Conservation (phyloP, 306 rosid genomes). For the Ammopiptanthus mongolicus region DNA sequence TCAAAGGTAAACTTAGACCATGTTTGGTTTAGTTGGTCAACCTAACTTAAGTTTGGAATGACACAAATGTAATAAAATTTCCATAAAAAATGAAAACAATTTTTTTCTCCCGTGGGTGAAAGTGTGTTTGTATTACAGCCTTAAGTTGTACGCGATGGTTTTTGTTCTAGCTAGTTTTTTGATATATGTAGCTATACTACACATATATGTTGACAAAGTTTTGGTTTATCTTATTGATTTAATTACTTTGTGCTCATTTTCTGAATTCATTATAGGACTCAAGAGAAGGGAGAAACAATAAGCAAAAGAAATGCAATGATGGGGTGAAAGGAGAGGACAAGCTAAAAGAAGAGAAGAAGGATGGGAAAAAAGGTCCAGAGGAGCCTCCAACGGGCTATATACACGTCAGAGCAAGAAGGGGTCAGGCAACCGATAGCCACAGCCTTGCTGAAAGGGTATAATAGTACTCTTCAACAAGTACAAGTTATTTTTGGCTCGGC, state of each 20-base stretch:
- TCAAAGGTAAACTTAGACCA: constrained; percentile 40
- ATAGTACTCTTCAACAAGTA: neutral
- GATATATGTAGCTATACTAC: neutral
- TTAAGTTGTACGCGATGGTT: too few species aligned
- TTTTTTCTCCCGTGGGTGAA: too few species aligned
- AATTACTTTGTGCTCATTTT: neutral
- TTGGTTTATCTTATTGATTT: constrained; percentile 1
- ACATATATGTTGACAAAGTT: neutral
- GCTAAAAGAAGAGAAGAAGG: constrained; percentile 29
- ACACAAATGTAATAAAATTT: too few species aligned
- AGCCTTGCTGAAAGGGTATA: constrained; percentile 98
- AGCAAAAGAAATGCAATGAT: constrained; percentile 45
- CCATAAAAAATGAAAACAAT: too few species aligned
- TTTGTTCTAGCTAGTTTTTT: too few species aligned
- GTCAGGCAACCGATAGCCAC: constrained; percentile 97
- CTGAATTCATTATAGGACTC: constrained; percentile 28
- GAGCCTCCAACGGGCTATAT: constrained; percentile 72
- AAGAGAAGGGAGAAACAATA: constrained; percentile 41
- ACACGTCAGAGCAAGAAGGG: constrained; percentile 97
- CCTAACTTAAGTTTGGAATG: too few species aligned
- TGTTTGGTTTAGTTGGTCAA: too few species aligned
- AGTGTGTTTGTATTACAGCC: too few species aligned
- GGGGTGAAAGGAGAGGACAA: constrained; percentile 34
- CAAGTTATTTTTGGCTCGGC: neutral
- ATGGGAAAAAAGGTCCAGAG: constrained; percentile 38